phyloP scores from a whole-genome alignment of 495 filamentous ascomycete species.

The Hypoxylon trugodes region DNA sequence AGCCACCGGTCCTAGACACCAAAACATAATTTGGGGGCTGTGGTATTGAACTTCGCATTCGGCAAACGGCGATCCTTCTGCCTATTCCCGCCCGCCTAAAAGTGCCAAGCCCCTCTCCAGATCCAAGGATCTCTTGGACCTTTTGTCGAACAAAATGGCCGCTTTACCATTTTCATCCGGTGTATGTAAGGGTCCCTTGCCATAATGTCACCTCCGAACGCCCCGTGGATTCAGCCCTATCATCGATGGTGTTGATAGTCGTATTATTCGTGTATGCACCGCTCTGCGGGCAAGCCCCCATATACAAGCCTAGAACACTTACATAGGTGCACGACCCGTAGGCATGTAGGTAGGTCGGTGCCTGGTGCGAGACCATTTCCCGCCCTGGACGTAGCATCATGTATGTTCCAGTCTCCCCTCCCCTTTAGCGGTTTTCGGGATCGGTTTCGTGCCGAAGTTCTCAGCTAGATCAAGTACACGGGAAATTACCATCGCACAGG shows the following conservation, averaged over 20 bases:
- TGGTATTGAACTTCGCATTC: background rate
- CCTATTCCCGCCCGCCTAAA: background rate
- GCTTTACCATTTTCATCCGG: background rate
- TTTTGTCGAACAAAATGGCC: background rate
- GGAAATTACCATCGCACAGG: too few relatives aligned
- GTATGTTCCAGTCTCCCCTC: too few relatives aligned
- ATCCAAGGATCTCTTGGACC: background rate
- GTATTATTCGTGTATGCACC: background rate
- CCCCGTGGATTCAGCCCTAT: conserved; percentile 5
- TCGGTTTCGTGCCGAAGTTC: too few relatives aligned
- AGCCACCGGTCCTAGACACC: background rate
- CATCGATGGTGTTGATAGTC: background rate
- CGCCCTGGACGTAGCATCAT: too few relatives aligned
- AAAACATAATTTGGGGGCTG: background rate
- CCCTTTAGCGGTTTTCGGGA: too few relatives aligned
- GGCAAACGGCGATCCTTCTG: background rate
- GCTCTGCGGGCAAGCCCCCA: too few relatives aligned
- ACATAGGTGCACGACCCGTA: too few relatives aligned
- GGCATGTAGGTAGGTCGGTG: too few relatives aligned
- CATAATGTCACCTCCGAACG: background rate
- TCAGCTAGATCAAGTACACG: too few relatives aligned
- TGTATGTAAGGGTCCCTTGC: background rate
- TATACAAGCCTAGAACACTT: too few relatives aligned
- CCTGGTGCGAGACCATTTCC: too few relatives aligned
- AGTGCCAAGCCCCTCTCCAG: background rate